A percentile compares a stretch with the other conserved stretches of the same genome.
Evolutionary conservation across 2,329 filamentous ascomycete species (phyloP).

Genomic region (Gnomoniopsis smithogilvyi): DNA sequence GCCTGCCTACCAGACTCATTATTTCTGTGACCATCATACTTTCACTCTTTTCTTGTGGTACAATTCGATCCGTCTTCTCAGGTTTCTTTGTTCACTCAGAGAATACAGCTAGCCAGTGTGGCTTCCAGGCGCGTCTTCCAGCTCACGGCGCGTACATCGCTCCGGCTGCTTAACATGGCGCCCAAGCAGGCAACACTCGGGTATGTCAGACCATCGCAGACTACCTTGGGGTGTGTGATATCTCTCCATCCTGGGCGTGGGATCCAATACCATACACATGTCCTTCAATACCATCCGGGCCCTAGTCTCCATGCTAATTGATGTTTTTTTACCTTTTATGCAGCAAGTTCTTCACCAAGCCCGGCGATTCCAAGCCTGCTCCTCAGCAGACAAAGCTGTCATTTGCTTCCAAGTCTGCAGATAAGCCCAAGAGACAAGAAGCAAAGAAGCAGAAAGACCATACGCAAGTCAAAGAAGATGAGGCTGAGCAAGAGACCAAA

Average conservation of each 20-base stretch:
- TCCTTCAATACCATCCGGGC: background rate
- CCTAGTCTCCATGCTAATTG: background rate
- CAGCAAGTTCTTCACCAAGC: slow-evolving; percentile 82
- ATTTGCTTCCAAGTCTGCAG: slow-evolving; percentile 60
- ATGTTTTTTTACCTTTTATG: background rate
- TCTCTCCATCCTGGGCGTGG: background rate
- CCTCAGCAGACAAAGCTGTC: slow-evolving; percentile 76
- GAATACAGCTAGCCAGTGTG: slow-evolving; percentile 1
- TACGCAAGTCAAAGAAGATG: slow-evolving; percentile 13
- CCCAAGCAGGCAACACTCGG: slow-evolving; percentile 79
- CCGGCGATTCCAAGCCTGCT: slow-evolving; percentile 56
- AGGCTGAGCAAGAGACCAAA: slow-evolving; percentile 23
- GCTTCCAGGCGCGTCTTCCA: slow-evolving; percentile 21
- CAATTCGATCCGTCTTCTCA: background rate
- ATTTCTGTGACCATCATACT: background rate
- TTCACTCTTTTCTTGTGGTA: background rate
- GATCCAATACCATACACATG: background rate
- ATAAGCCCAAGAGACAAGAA: slow-evolving; percentile 35
- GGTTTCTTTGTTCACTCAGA: background rate
- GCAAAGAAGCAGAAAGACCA: slow-evolving; percentile 28
- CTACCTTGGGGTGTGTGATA: slow-evolving; percentile 65
- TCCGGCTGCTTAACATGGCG: slow-evolving; percentile 34
- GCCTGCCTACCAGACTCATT: too few species aligned
- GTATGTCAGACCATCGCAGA: slow-evolving; percentile 78
- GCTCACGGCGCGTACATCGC: slow-evolving; percentile 20